Percentiles rank a stretch among this genome's conserved stretches.
phyloP scores from a whole-genome alignment of 1,284 basidiomycete genomes.

The Boletus smithii region DNA sequence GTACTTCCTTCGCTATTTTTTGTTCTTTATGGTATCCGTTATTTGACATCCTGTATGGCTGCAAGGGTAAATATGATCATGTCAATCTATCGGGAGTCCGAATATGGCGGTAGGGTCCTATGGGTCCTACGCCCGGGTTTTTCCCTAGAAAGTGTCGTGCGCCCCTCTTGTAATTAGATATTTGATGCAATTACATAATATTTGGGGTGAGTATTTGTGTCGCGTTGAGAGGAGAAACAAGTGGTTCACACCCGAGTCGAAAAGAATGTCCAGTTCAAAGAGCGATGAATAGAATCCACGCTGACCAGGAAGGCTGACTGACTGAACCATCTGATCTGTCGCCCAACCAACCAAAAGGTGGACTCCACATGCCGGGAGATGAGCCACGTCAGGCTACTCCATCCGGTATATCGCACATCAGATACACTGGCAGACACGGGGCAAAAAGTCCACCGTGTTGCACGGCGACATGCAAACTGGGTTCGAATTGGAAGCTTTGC shows the following conservation, averaged over 20 bases:
- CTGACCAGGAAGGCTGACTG: too few species aligned
- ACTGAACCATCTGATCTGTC: background rate
- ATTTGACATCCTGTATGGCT: background rate
- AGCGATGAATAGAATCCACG: too few species aligned
- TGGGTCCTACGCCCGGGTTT: background rate
- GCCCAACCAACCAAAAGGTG: background rate
- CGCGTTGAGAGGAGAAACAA: too few species aligned
- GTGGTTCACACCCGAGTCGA: too few species aligned
- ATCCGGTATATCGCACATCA: background rate
- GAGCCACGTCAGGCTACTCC: constrained; percentile 3
- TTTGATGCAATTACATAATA: too few species aligned
- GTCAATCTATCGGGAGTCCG: background rate
- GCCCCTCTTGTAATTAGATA: too few species aligned
- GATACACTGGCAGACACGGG: background rate
- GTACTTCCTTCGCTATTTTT: background rate
- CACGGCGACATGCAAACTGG: constrained; percentile 1
- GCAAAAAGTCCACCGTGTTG: background rate
- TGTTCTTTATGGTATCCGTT: background rate
- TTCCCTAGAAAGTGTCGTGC: background rate
- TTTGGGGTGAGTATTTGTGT: too few species aligned
- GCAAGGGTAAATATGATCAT: background rate
- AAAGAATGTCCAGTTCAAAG: too few species aligned
- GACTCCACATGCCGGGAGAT: background rate
- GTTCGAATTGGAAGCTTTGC: constrained; percentile 7
- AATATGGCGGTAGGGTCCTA: background rate